Evolutionary conservation across 2,329 filamentous ascomycete species (phyloP).

Genomic region (Neurospora crassa): DNA sequence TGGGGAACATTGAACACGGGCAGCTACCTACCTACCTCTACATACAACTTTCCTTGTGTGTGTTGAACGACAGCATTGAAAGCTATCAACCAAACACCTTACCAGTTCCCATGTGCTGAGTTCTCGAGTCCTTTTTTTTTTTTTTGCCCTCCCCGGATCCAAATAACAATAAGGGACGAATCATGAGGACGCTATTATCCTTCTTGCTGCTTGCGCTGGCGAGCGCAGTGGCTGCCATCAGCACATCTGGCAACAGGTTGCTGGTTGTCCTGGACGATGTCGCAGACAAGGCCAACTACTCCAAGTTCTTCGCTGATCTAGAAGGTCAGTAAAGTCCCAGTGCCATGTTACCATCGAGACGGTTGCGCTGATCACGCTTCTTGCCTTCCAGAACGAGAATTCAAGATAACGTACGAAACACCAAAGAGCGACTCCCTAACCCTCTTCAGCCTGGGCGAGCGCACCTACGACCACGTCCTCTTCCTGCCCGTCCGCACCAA

Average conservation of each 20-base stretch:
- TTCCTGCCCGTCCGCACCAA: conserved; percentile 86
- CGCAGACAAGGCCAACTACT: conserved; percentile 72
- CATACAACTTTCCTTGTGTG: conserved; percentile 6
- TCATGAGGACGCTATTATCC: conserved; percentile 65
- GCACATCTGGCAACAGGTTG: conserved; percentile 68
- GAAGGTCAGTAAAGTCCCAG: conserved; percentile 43
- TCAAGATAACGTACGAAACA: conserved; percentile 69
- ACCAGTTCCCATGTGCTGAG: conserved; percentile 12
- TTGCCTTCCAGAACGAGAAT: conserved; percentile 60
- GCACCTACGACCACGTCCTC: conserved; percentile 82
- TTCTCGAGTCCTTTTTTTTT: background rate
- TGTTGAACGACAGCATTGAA: conserved; percentile 6
- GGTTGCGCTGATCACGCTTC: conserved; percentile 16
- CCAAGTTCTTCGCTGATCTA: conserved; percentile 67
- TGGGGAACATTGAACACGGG: conserved; percentile 1
- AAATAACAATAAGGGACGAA: conserved; percentile 2
- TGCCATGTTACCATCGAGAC: background rate
- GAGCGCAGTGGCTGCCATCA: conserved; percentile 63
- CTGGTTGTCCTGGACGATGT: conserved; percentile 80
- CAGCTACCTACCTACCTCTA: background rate
- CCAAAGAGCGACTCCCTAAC: conserved; percentile 69
- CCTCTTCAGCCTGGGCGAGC: conserved; percentile 79
- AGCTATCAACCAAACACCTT: conserved; percentile 11
- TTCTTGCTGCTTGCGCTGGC: conserved; percentile 58
- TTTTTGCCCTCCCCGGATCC: background rate